Percentiles rank a stretch among this genome's conserved stretches.
Evolutionary conservation across 805 yeast species (phyloP).

Genomic region (Ogataea neopini): DNA sequence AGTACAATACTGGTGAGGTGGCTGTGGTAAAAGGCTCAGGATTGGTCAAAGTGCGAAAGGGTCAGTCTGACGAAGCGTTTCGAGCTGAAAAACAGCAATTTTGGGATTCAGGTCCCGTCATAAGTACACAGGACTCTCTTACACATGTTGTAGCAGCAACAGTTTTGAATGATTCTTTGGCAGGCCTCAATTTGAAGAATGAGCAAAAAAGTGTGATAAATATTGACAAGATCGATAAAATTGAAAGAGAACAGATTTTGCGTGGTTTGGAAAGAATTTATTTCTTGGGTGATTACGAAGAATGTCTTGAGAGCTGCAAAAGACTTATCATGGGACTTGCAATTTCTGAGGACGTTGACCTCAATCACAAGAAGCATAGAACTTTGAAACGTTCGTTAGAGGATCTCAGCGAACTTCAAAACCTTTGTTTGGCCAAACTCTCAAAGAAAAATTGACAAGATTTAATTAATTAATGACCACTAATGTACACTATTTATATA

Average conservation of each 20-base stretch:
- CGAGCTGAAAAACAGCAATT: constrained; percentile 52
- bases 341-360: constrained; percentile 26
- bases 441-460: neutral
- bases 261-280: constrained; percentile 66
- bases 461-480: neutral
- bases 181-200: constrained; percentile 5
- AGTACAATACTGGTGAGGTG: constrained; percentile 42
- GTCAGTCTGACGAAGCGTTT: constrained; percentile 69
- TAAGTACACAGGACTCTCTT: constrained; percentile 49
- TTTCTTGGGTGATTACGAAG: constrained; percentile 50
- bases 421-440: constrained; percentile 37
- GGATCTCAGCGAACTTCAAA: constrained; percentile 49
- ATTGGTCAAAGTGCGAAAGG: constrained; percentile 55
- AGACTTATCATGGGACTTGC: constrained; percentile 32
- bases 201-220: constrained; percentile 23
- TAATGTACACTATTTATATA: constrained; percentile 2
- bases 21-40: constrained; percentile 49
- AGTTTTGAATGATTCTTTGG: neutral
- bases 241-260: constrained; percentile 54
- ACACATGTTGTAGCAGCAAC: constrained; percentile 1
- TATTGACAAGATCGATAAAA: constrained; percentile 43
- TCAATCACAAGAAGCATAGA: constrained; percentile 37
- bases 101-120: constrained; percentile 54
- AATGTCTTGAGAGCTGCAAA: constrained; percentile 50
- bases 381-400: constrained; percentile 50